Conservation (phyloP, 2,329 filamentous ascomycete species). For the Xylariaceae sp. region DNA sequence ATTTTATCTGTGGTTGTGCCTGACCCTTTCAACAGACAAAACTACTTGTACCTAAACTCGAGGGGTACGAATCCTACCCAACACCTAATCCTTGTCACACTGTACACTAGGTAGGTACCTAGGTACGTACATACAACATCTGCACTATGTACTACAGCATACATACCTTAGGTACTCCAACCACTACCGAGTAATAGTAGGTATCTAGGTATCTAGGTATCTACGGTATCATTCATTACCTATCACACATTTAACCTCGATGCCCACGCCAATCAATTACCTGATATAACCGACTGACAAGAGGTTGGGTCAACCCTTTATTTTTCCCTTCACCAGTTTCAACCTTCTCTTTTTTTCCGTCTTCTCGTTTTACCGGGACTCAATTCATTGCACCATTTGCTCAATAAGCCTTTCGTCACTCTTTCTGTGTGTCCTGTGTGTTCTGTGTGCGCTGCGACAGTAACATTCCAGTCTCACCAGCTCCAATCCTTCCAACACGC, state of each 20-base stretch:
- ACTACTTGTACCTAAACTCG: too few relatives aligned
- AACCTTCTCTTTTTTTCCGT: background rate
- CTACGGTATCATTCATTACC: too few relatives aligned
- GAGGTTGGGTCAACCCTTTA: too few relatives aligned
- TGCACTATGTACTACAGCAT: background rate
- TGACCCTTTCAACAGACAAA: conserved; percentile 12
- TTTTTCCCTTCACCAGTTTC: background rate
- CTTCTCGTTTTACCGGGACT: conserved; percentile 10
- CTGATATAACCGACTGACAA: too few relatives aligned
- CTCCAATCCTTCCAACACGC: conserved; percentile 13
- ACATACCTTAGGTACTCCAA: too few relatives aligned
- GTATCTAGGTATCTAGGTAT: too few relatives aligned
- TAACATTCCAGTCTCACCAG: conserved; percentile 11
- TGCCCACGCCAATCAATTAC: too few relatives aligned
- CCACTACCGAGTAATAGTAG: too few relatives aligned
- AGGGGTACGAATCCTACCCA: background rate
- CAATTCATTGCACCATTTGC: conserved; percentile 2
- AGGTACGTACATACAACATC: background rate
- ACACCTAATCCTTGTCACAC: background rate
- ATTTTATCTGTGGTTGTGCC: conserved; percentile 17
- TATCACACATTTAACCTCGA: too few relatives aligned
- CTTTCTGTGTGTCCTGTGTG: too few relatives aligned
- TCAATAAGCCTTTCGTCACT: conserved; percentile 8
- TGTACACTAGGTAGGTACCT: background rate
- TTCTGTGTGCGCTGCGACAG: background rate